phyloP scores from a whole-genome alignment of 2,329 filamentous ascomycete species.

The Cordyceps sp. region DNA sequence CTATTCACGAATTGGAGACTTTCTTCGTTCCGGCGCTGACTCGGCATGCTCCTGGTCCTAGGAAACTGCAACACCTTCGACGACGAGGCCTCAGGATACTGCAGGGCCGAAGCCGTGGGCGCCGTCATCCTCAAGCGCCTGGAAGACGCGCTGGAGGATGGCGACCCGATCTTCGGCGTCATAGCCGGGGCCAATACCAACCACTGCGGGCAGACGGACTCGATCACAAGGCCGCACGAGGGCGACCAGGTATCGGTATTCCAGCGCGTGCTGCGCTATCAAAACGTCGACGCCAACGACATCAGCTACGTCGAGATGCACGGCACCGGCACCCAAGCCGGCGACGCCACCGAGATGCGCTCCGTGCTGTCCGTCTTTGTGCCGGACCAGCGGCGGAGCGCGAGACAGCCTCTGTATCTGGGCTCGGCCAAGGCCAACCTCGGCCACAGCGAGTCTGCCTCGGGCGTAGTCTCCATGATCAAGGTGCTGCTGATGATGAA shows the following conservation, averaged over 20 bases:
- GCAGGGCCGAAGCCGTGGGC: conserved; percentile 60
- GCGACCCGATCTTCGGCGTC: conserved; percentile 61
- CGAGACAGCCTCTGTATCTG: conserved; percentile 37
- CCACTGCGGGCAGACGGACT: conserved; percentile 48
- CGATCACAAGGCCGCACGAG: conserved; percentile 70
- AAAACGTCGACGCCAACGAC: conserved; percentile 55
- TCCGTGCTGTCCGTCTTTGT: conserved; percentile 49
- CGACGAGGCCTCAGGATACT: conserved; percentile 67
- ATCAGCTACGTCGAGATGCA: conserved; percentile 84
- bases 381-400: conserved; percentile 21
- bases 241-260: conserved; percentile 54
- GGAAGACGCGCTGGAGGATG: conserved; percentile 60
- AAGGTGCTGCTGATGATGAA: conserved; percentile 38
- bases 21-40: too few species aligned
- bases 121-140: conserved; percentile 65
- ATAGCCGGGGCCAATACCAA: conserved; percentile 54
- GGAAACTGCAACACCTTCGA: conserved; percentile 62
- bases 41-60: too few species aligned
- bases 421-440: conserved; percentile 51
- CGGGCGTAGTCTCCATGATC: conserved; percentile 44
- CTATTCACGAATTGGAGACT: too few species aligned
- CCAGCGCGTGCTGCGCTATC: conserved; percentile 39
- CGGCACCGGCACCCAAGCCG: conserved; percentile 77
- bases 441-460: conserved; percentile 50
- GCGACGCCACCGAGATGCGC: conserved; percentile 69